These are phyloP conservation scores for Cruciata laevipes DNA, from an alignment of 257 asterid genomes.

Conservation along the genomic window DNA sequence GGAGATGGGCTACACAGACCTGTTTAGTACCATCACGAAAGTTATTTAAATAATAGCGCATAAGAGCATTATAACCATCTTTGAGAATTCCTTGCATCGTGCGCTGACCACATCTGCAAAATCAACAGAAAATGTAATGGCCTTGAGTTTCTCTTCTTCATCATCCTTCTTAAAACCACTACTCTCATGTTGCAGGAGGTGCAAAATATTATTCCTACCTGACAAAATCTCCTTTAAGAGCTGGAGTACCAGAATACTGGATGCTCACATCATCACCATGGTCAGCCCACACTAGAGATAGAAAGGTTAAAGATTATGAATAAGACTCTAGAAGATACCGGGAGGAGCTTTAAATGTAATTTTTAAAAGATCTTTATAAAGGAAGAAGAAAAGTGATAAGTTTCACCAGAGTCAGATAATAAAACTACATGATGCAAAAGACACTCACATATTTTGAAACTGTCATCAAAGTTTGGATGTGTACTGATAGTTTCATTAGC, in stretches of 20 bases:
- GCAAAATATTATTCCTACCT: conserved; percentile 36
- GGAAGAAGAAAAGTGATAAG: not conserved
- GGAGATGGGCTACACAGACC: conserved; percentile 42
- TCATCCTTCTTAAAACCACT: not conserved
- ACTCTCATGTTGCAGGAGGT: not conserved
- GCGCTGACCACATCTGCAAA: conserved; percentile 63
- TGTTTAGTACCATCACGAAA: conserved; percentile 89
- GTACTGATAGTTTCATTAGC: conserved; percentile 58
- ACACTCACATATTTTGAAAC: conserved; percentile 63
- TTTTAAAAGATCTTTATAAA: not conserved
- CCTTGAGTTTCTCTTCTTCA: not conserved
- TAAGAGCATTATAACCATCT: conserved; percentile 63
- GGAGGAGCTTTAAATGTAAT: not conserved
- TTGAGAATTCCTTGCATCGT: conserved; percentile 65
- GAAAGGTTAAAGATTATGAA: conserved; percentile 14
- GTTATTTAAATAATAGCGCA: conserved; percentile 89
- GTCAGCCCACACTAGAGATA: conserved; percentile 84
- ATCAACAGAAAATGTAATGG: conserved; percentile 7
- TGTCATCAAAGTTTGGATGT: conserved; percentile 63
- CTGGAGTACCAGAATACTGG: conserved; percentile 94
- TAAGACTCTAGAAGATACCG: conserved; percentile 1
- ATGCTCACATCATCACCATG: conserved; percentile 96
- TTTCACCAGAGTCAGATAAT: not conserved
- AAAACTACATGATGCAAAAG: not conserved
- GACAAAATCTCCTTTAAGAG: conserved; percentile 95